Evolutionary conservation across 192 early-diverging fungal genomes (phyloP), one percentile per base, ranked within the genome.

Genomic region (Linnemannia elongata): DNA sequence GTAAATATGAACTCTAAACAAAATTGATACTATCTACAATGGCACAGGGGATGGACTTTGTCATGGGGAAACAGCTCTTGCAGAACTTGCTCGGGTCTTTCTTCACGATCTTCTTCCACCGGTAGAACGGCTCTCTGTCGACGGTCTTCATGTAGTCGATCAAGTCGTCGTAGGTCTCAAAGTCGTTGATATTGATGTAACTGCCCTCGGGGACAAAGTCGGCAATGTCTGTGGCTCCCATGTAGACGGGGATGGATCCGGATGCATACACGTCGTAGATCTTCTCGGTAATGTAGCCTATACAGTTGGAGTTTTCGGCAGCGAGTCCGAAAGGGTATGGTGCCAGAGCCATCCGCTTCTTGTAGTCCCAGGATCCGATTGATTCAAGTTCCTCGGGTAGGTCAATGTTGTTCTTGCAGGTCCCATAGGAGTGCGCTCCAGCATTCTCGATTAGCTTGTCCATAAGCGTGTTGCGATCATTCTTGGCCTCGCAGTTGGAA

Each of bases 261-360:
- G 45, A 75, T 17, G 70, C 69, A 33, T 75, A 52, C n/a, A 73
- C 78, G 33, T 80, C 78, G 71, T 80, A 80, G 41, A 80, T 69
- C 78, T 80, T 80, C 39, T 80, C 78, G 42, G 78, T 77, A 24
- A 80, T 52, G 52, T 80, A 80, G 1, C 78, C 78, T 33, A 69
- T 69, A 39, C 78, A 80, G 69, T 80, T 80, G 7, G 78, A 80
- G 69, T 80, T 80, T 45, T 80, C 78, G 41, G 70, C 49, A n/a
- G 69, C 66, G 20, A 80, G 71, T 6, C 78, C 33, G 35, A 80
- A 80, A n/a, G 63, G 63, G 47, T 80, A 80, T 39, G n/a, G n/a
- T 6, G 78, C 36, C 49, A 80, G 15, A 22, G 71, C 45, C 36
- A 9, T n/a, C 20, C 45, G 36, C 22, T 80, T 80, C 7, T 72